These are phyloP conservation scores for Exophiala phaeomuriformis DNA, from an alignment of 2,329 filamentous ascomycete species.

Conservation along the genomic window DNA sequence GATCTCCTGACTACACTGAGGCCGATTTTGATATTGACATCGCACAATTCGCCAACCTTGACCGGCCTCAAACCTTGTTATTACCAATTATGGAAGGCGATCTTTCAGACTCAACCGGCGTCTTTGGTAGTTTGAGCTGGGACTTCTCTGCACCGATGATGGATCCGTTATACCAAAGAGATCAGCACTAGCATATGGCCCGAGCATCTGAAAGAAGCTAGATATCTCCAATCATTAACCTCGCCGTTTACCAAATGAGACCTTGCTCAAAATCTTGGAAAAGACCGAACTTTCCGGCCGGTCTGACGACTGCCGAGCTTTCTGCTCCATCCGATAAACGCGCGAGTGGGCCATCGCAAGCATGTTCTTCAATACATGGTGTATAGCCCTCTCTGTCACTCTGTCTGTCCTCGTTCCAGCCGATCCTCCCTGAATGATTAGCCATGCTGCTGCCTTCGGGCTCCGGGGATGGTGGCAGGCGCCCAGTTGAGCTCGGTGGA, in stretches of 20 bases:
- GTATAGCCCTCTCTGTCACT: too few species aligned
- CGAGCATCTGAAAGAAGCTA: too few species aligned
- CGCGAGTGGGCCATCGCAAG: too few species aligned
- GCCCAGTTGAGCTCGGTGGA: neutral
- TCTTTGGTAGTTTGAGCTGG: neutral
- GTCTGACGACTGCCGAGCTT: neutral
- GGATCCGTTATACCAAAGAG: neutral
- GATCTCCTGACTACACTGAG: neutral
- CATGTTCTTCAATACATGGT: too few species aligned
- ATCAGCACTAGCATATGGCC: too few species aligned
- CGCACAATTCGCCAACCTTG: neutral
- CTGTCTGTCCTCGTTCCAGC: too few species aligned
- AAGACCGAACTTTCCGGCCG: neutral
- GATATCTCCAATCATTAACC: neutral
- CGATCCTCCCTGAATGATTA: too few species aligned
- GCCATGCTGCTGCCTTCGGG: too few species aligned
- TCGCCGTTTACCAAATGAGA: neutral
- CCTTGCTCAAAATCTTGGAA: neutral
- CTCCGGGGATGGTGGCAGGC: too few species aligned
- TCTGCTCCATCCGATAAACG: neutral
- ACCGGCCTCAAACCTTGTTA: neutral
- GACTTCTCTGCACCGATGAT: neutral
- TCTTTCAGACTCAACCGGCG: neutral
- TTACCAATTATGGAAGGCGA: neutral
- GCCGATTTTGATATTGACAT: neutral